Conservation (phyloP, 148 eudicot genomes). For the Camellia japonica region DNA sequence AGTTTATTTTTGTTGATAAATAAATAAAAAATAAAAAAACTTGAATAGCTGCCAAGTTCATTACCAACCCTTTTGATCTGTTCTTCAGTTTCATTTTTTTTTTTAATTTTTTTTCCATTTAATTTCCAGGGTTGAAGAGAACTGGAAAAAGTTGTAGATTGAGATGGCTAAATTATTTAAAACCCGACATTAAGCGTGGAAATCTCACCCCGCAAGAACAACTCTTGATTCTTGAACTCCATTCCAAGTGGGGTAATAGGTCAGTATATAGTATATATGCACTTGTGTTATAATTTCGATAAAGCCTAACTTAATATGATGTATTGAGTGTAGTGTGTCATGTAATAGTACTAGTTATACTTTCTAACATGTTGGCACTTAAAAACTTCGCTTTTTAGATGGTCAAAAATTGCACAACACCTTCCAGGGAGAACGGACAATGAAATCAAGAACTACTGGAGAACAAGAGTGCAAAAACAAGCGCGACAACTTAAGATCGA, state of each 20-base stretch:
- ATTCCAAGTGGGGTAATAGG: slow-evolving; percentile 89
- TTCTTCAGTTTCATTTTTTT: background rate
- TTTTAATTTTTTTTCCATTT: background rate
- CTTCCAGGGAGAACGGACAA: slow-evolving; percentile 75
- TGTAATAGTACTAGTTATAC: background rate
- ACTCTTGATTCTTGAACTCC: slow-evolving; percentile 74
- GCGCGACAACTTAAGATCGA: slow-evolving; percentile 66
- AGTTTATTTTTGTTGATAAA: too few relatives aligned
- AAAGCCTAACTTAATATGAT: too few relatives aligned
- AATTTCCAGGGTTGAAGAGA: slow-evolving; percentile 64
- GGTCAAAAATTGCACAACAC: slow-evolving; percentile 74
- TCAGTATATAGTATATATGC: slow-evolving; percentile 5
- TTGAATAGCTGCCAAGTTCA: too few relatives aligned
- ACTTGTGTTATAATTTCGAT: too few relatives aligned
- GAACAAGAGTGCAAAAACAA: slow-evolving; percentile 76
- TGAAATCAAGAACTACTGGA: slow-evolving; percentile 74
- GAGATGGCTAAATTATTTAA: slow-evolving; percentile 83
- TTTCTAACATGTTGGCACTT: background rate
- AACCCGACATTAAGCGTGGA: slow-evolving; percentile 81
- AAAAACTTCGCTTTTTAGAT: slow-evolving; percentile 28
- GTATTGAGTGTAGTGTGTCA: too few relatives aligned
- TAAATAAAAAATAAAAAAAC: too few relatives aligned
- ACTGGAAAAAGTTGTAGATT: slow-evolving; percentile 86
- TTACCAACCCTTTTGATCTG: background rate
- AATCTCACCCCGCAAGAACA: slow-evolving; percentile 80